Percentiles rank a stretch among this genome's conserved stretches.
These are phyloP conservation scores for Annulohypoxylon bovei DNA, from an alignment of 495 filamentous ascomycete species.

Conservation along the genomic window DNA sequence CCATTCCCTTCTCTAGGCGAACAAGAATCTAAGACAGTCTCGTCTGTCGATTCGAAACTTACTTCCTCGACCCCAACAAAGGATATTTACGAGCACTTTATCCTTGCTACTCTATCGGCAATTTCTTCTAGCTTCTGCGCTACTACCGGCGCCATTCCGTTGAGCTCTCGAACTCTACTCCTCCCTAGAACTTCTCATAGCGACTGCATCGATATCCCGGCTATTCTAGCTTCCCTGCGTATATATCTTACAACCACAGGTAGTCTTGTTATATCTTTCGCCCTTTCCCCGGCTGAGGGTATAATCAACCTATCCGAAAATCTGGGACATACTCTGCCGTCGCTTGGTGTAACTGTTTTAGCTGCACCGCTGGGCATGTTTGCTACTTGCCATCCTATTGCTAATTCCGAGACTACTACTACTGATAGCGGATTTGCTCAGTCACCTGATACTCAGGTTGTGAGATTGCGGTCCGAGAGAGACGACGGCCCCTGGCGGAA, in stretches of 20 bases:
- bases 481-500: conserved; percentile 55
- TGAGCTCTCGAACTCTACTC: conserved; percentile 55
- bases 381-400: conserved; percentile 50
- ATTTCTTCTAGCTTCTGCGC: conserved; percentile 57
- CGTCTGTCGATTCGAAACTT: conserved; percentile 46
- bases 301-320: conserved; percentile 53
- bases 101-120: conserved; percentile 55
- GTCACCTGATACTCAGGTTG: conserved; percentile 59
- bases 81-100: conserved; percentile 57
- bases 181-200: conserved; percentile 46
- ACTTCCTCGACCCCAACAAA: conserved; percentile 33
- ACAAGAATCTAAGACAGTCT: conserved; percentile 34
- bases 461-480: conserved; percentile 49
- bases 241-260: conserved; percentile 61
- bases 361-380: conserved; percentile 59
- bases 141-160: conserved; percentile 51
- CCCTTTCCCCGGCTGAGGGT: conserved; percentile 51
- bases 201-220: conserved; percentile 34
- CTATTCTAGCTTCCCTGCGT: conserved; percentile 57
- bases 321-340: conserved; percentile 46
- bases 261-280: conserved; percentile 55
- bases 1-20: conserved; percentile 35
- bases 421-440: conserved; percentile 48
- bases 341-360: conserved; percentile 51
- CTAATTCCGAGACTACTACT: conserved; percentile 33